These are phyloP conservation scores for Orbilia ellipsospora DNA, from an alignment of 2,329 filamentous ascomycete species.

Conservation along the genomic window DNA sequence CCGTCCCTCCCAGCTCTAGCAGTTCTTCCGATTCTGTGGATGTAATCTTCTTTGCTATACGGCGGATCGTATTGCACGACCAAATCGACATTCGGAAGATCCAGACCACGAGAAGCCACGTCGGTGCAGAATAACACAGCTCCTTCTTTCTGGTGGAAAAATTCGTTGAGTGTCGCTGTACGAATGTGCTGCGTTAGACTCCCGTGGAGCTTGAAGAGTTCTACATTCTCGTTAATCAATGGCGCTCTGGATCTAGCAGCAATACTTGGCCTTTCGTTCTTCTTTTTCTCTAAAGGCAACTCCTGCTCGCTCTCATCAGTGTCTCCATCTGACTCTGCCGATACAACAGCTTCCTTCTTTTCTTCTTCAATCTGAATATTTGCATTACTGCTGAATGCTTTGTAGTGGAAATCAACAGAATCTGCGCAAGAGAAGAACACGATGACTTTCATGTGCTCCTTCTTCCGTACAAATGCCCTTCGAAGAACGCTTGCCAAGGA, in stretches of 20 bases:
- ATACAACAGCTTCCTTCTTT: conserved; percentile 31
- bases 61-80: conserved; percentile 97
- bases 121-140: conserved; percentile 92
- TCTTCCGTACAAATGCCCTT: conserved; percentile 85
- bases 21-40: conserved; percentile 93
- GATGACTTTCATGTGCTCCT: conserved; percentile 95
- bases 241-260: conserved; percentile 67
- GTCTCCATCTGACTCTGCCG: conserved; percentile 55
- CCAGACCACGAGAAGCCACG: conserved; percentile 92
- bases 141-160: conserved; percentile 77
- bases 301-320: conserved; percentile 7
- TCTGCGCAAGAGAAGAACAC: conserved; percentile 97
- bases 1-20: conserved; percentile 91
- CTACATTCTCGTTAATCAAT: conserved; percentile 76
- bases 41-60: conserved; percentile 90
- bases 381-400: conserved; percentile 71
- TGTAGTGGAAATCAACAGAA: conserved; percentile 95
- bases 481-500: conserved; percentile 86
- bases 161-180: conserved; percentile 84
- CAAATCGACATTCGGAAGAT: conserved; percentile 92
- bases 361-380: conserved; percentile 60
- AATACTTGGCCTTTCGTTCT: conserved; percentile 56
- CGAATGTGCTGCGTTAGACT: conserved; percentile 88
- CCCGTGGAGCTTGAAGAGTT: conserved; percentile 87
- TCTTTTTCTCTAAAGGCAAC: conserved; percentile 56